Evolutionary conservation across 306 rosid genomes (phyloP).

Genomic region (Albizia julibrissin): DNA sequence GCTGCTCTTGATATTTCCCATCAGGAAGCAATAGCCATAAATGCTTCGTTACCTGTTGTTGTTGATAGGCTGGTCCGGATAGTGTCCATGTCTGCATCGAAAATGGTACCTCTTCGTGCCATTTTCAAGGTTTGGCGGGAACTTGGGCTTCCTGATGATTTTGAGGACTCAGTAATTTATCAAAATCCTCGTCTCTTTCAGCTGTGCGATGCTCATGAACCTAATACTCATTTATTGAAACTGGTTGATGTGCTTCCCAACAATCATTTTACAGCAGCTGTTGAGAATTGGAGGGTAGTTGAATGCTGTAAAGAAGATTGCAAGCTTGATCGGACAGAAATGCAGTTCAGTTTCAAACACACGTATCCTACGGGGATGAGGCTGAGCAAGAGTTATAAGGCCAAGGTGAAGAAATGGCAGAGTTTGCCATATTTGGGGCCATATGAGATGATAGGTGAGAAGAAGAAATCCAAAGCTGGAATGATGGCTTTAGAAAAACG

Average conservation of each 20-base stretch:
- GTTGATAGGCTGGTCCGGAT: slow-evolving; percentile 70
- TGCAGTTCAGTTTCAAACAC: slow-evolving; percentile 65
- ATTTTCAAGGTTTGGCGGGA: slow-evolving; percentile 88
- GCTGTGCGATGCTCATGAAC: slow-evolving; percentile 70
- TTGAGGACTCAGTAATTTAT: slow-evolving; percentile 73
- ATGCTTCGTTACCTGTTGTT: slow-evolving; percentile 60
- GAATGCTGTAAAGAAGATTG: slow-evolving; percentile 75
- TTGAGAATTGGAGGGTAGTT: slow-evolving; percentile 82
- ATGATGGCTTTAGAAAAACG: slow-evolving; percentile 67
- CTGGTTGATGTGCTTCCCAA: slow-evolving; percentile 48
- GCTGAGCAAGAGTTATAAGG: slow-evolving; percentile 66
- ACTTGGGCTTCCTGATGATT: slow-evolving; percentile 93
- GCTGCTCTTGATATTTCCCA: slow-evolving; percentile 51
- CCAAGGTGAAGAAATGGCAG: slow-evolving; percentile 93
- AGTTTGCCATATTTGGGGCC: slow-evolving; percentile 76
- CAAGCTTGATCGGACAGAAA: slow-evolving; percentile 55
- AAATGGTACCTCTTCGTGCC: slow-evolving; percentile 77
- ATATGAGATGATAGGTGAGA: slow-evolving; percentile 54
- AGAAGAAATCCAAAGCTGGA: slow-evolving; percentile 52
- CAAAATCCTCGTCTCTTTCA: slow-evolving; percentile 61
- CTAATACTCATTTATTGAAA: slow-evolving; percentile 75
- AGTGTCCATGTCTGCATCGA: slow-evolving; percentile 70
- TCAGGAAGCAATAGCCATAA: slow-evolving; percentile 63
- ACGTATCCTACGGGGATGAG: slow-evolving; percentile 87
- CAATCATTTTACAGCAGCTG: slow-evolving; percentile 53